Evolutionary conservation across 2,329 filamentous ascomycete species (phyloP).

Genomic region (Trichoderma simmonsii): DNA sequence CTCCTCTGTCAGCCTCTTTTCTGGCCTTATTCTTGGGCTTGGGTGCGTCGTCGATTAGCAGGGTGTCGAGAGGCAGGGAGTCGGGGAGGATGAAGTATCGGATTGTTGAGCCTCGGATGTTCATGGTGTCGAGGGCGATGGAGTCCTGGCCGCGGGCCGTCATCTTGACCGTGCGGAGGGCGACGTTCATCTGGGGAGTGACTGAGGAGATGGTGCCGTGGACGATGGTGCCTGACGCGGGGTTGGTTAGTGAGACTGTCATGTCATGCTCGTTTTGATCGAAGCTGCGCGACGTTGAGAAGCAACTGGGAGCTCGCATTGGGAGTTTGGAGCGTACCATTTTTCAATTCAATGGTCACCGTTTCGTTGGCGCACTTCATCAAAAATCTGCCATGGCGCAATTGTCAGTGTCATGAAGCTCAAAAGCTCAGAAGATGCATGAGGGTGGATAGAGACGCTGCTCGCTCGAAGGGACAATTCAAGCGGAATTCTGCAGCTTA

Average conservation of each 20-base stretch:
- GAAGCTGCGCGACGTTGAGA: not conserved
- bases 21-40: constrained; percentile 99
- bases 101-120: constrained; percentile 92
- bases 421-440: constrained; percentile 15
- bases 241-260: not conserved
- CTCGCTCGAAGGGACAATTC: not conserved
- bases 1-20: constrained; percentile 72
- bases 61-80: constrained; percentile 88
- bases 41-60: constrained; percentile 92
- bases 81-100: constrained; percentile 96
- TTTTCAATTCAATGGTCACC: constrained; percentile 97
- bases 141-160: constrained; percentile 84
- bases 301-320: not conserved
- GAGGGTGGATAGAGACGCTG: not conserved
- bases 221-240: constrained; percentile 75
- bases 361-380: constrained; percentile 99
- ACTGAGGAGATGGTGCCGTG: constrained; percentile 96
- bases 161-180: constrained; percentile 95
- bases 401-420: constrained; percentile 27
- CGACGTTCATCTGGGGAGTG: constrained; percentile 97
- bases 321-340: constrained; percentile 58
- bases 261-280: not conserved
- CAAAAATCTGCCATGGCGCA: constrained; percentile 66
- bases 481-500: constrained; percentile 23
- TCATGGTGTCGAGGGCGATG: constrained; percentile 89